Percentiles rank a stretch among this genome's conserved stretches.
Evolutionary conservation across 306 rosid species (phyloP).

Genomic region (Aeschynomene evenia): DNA sequence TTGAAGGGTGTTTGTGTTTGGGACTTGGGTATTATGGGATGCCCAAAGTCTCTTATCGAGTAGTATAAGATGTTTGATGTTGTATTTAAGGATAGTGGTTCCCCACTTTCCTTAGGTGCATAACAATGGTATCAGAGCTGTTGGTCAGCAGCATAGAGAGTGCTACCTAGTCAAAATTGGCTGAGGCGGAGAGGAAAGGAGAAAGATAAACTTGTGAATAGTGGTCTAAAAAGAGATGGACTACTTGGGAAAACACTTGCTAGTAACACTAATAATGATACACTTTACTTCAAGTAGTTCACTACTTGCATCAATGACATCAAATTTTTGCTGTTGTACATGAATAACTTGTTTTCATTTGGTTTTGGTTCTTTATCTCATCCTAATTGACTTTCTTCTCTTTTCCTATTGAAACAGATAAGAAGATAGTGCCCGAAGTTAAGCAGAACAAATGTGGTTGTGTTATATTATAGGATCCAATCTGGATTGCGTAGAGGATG

Average conservation of each 20-base stretch:
- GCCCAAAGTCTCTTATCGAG: too few relatives aligned
- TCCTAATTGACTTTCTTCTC: neutral
- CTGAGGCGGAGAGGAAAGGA: too few relatives aligned
- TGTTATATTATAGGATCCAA: constrained; percentile 58
- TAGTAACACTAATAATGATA: neutral
- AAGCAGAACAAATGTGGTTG: constrained; percentile 66
- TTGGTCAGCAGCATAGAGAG: too few relatives aligned
- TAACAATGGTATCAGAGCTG: too few relatives aligned
- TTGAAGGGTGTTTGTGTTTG: too few relatives aligned
- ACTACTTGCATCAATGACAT: neutral
- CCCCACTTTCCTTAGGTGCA: too few relatives aligned
- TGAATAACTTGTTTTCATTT: neutral
- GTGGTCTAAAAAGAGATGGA: neutral
- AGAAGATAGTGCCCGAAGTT: constrained; percentile 54
- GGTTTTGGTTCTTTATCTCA: constrained; percentile 20
- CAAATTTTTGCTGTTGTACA: neutral
- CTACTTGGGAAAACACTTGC: neutral
- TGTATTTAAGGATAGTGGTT: too few relatives aligned
- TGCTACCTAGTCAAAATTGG: too few relatives aligned
- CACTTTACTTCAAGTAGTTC: neutral
- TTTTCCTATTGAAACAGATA: constrained; percentile 47
- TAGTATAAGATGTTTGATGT: too few relatives aligned
- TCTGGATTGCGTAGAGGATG: neutral
- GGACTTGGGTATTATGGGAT: too few relatives aligned
- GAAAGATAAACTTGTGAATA: constrained; percentile 12